phyloP scores from a whole-genome alignment of 306 rosid genomes.

The Phaseolus lunatus region DNA sequence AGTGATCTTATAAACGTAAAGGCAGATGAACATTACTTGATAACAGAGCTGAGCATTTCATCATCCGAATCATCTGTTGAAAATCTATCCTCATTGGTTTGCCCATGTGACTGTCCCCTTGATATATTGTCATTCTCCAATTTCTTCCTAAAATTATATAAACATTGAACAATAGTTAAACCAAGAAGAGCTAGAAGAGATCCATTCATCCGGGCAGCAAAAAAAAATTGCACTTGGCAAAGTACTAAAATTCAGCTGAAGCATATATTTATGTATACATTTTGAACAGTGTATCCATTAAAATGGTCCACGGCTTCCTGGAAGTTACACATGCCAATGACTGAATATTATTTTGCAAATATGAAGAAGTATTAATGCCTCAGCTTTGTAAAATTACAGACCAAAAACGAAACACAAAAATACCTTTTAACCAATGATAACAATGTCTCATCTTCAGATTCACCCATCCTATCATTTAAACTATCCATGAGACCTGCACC shows the following conservation, averaged over 20 bases:
- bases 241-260: conserved; percentile 21
- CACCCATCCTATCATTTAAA: conserved; percentile 48
- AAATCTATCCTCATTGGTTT: conserved; percentile 33
- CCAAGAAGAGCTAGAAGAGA: conserved; percentile 3
- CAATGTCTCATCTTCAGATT: conserved; percentile 76
- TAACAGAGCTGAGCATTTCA: conserved; percentile 61
- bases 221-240: conserved; percentile 31
- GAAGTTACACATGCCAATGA: conserved; percentile 2
- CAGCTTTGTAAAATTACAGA: conserved; percentile 14
- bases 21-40: conserved; percentile 53
- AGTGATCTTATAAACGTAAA: neutral
- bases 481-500: conserved; percentile 53
- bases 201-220: conserved; percentile 13
- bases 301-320: conserved; percentile 2
- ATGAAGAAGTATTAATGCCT: neutral
- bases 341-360: conserved; percentile 7
- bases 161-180: conserved; percentile 28
- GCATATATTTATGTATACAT: conserved; percentile 24
- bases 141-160: conserved; percentile 54
- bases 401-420: neutral
- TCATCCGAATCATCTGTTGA: conserved; percentile 58
- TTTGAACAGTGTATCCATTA: neutral
- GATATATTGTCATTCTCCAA: conserved; percentile 34
- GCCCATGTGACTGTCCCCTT: conserved; percentile 44
- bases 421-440: conserved; percentile 72